Base-by-base conservation (phyloP, 1,284 basidiomycete species). In the Tilletiaria anomala region DNA sequence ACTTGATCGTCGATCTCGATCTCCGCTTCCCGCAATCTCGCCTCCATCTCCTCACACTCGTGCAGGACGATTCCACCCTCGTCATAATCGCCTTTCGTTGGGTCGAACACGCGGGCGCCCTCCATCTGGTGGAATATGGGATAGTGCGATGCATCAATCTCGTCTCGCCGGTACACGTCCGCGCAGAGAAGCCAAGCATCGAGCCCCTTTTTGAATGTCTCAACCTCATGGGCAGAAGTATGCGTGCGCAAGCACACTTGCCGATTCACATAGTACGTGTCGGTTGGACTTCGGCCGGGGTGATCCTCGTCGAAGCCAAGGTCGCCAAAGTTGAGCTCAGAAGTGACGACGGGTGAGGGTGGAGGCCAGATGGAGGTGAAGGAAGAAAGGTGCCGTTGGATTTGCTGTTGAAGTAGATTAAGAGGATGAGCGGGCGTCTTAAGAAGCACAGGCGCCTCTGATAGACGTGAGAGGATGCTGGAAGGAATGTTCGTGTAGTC, bases 91-190 rank as follows among this genome's bases (percentile, higher is more conserved):
- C 41, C 39, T n/a, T 39, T 19, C 6, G 32, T 31, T 8, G n/a
- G 36, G 1, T 38, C 19, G 53, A 83, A 88, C 38, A 94, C 78
- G 33, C 79, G 74, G 16, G 89, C 87, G 22, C 91, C 93, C 68
- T 99, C 93, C 72, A 94, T 87, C 70, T 99, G 93, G 70, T 99
- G 93, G 68, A 99, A 99, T 34, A 94, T 83, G 15, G 93, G 93
- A 68, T 96, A 96, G 69, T 99, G 93, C 8, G 82, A 84, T 16
- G 78, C 76, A 70, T 99, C 93, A 53, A 99, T 97, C 70, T 97
- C 93, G 75, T 99, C 93, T 52, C 93, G 78, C 33, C 93, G 73
- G 70, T 96, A 99, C 35, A 99, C 93, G 71, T 99, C 93, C n/a
- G 93, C 89, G 1, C 88, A 84, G 37, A 97, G 74, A 23, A 97